Conservation (phyloP, 2,329 filamentous ascomycete species). For the Microdochium bolleyi region DNA sequence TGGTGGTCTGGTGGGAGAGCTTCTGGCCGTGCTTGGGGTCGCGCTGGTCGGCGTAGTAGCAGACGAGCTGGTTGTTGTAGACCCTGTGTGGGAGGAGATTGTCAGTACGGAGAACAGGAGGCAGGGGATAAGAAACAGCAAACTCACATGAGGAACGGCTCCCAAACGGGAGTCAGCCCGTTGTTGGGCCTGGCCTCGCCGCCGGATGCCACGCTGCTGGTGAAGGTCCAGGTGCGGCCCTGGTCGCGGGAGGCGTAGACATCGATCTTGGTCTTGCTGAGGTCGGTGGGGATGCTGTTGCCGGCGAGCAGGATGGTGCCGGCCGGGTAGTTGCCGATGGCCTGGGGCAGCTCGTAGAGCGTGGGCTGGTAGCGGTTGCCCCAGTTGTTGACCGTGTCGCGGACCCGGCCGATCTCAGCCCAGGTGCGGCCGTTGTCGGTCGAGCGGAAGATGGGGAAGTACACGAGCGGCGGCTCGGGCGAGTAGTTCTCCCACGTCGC, state of each 20-base stretch:
- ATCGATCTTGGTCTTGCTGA: constrained; percentile 58
- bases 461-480: constrained; percentile 43
- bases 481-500: constrained; percentile 48
- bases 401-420: constrained; percentile 52
- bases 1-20: constrained; percentile 53
- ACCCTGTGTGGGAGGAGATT: constrained; percentile 22
- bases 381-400: constrained; percentile 55
- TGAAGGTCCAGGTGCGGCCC: constrained; percentile 56
- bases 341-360: constrained; percentile 51
- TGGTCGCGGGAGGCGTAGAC: constrained; percentile 56
- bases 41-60: constrained; percentile 64
- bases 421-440: constrained; percentile 48
- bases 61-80: constrained; percentile 49
- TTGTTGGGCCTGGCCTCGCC: constrained; percentile 52
- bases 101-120: too few species aligned
- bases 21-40: constrained; percentile 59
- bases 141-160: constrained; percentile 51
- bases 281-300: constrained; percentile 48
- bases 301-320: constrained; percentile 57
- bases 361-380: constrained; percentile 62
- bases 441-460: constrained; percentile 44
- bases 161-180: constrained; percentile 61
- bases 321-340: constrained; percentile 45
- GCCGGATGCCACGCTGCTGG: constrained; percentile 54
- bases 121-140: too few species aligned